Evolutionary conservation across 352 stramenopile genomes (phyloP), one percentile per base, ranked within the genome.

Genomic region (Phytophthora sp.): DNA sequence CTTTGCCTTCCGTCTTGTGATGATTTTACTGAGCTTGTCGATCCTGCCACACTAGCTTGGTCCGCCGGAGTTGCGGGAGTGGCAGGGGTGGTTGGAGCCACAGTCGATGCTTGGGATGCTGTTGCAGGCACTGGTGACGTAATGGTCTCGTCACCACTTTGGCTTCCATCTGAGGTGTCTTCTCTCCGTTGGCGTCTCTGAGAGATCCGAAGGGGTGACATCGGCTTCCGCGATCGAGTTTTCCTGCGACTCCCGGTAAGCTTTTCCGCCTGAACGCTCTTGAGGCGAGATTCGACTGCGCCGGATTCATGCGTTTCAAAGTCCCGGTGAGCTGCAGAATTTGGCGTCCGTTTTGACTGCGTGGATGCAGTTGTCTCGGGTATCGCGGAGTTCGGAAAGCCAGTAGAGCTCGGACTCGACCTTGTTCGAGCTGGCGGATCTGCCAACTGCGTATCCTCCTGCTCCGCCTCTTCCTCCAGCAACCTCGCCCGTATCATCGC

Each of bases 181-280:
- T 58, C 34, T 26, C 38, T 54, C 28, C 8, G 30, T 32, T 38
- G 21, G 12, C 55, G 13, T 26, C 46, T 18, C 12, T 68, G 35
- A 5, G 38, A 54, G 17, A 61, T 45, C n/a, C 39, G 44, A 10
- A 56, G 44, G 28, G 50, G 57, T n/a, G 57, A 63, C 21, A 12
- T 45, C 10, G 51, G 42, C 13, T 67, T 64, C 6, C 57, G 30
- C 8, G 50, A 45, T 5, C 49, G 24, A 15, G 46, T 51, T 6
- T 21, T 59, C 49, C 5, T 24, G 3, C 44, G n/a, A 0, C 26
- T 37, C 24, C 0, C 8, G 10, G 27, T 60, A n/a, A 45, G 23
- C 18, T 65, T 65, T 4, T 64, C 20, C 32, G 52, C 31, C 18
- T 41, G 21, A 1, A 55, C 37, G 45, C 65, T 45, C 34, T 53